Base-by-base conservation (phyloP, 768 basidiomycete species). In the Mycena metata region DNA sequence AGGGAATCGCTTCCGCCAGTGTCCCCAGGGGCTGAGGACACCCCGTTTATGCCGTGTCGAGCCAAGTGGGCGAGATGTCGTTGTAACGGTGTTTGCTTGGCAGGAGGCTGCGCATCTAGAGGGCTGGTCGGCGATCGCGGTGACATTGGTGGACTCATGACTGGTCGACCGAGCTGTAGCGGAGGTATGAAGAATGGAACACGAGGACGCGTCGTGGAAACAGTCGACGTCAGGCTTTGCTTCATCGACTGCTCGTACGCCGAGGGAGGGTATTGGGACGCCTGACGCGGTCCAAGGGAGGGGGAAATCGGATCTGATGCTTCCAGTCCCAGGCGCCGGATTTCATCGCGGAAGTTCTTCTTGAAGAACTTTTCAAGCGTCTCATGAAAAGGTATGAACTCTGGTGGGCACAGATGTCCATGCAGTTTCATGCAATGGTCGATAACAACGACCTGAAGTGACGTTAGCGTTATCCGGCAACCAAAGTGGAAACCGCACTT, bases 311-410 rank as follows among this genome's bases (percentile, higher is more conserved):
- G 83, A 54, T 90, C 89, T 19, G 89, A 83, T 23, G 80, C 75
- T 33, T 91, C 91, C 8, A 90, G 84, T 1, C 84, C 86, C 51
- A 96, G 81, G 5, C 92, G 88, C 56, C 87, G 86, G 50, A 96
- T 91, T 76, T 96, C 94, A 42, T 95, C 94, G 5, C 87, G 79
- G 80, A 94, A 96, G 74, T 94, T 94, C 78, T 91, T 93, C 62
- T 83, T 87, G 84, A 95, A 96, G 79, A 96, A 92, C 68, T 87
- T 90, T 76, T 94, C 91, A 50, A 99, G 83, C 0, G 95, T 95
- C 66, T 91, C 90, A 76, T 99, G 96, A 86, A 98, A 98, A 6
- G 90, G 87, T n/a, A 92, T 81, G 86, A 98, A 97, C 77, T 96
- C 95, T 15, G 89, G 86, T 0, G 94, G 89, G 76, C 95, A 96